These are phyloP conservation scores for Suhomyces terraborum DNA, from an alignment of 1,139 yeast species.

Conservation along the genomic window DNA sequence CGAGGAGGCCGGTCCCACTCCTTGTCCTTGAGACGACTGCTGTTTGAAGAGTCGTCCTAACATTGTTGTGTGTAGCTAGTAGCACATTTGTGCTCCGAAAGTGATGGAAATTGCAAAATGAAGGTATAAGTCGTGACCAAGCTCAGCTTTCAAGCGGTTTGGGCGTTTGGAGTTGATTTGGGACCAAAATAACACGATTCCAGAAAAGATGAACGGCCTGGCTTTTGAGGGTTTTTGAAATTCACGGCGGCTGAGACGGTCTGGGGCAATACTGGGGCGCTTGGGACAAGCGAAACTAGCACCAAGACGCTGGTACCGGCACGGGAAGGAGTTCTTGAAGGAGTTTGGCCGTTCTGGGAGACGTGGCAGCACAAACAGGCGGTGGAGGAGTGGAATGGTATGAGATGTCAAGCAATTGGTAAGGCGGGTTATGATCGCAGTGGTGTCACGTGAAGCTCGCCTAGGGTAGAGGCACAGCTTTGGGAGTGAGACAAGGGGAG, in stretches of 20 bases:
- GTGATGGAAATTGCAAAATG: too few species aligned
- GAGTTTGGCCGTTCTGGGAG: too few species aligned
- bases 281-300: too few species aligned
- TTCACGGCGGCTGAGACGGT: background rate
- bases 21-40: constrained; percentile 9
- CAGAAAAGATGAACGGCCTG: background rate
- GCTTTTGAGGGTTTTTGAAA: background rate
- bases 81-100: background rate
- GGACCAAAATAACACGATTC: too few species aligned
- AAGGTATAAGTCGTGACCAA: too few species aligned
- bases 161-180: too few species aligned
- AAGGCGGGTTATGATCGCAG: constrained; percentile 3
- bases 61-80: constrained; percentile 11
- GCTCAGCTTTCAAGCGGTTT: too few species aligned
- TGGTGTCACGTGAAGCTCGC: constrained; percentile 3
- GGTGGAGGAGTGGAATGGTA: background rate
- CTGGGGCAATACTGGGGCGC: too few species aligned
- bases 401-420: background rate
- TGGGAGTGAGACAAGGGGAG: too few species aligned
- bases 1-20: constrained; percentile 1
- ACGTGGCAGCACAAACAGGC: background rate
- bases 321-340: background rate
- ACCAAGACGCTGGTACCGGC: background rate
- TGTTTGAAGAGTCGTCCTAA: constrained; percentile 22
- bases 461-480: too few species aligned